These are phyloP conservation scores for Lipomyces spencermartinsiae DNA, from an alignment of 805 yeast species.

Conservation along the genomic window DNA sequence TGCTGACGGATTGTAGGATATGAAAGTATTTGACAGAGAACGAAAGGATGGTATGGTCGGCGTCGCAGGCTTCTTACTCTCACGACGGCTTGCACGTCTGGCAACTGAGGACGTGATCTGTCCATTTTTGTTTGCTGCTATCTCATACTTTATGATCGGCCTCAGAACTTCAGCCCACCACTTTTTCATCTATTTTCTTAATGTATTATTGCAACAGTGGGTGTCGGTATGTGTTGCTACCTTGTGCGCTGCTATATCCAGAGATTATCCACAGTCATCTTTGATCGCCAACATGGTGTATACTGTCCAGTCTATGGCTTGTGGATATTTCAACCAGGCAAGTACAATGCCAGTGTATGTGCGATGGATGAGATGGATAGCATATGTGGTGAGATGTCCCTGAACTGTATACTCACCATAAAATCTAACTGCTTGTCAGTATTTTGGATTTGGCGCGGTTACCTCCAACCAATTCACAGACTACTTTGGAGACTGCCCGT, in stretches of 20 bases:
- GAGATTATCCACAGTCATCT: slow-evolving; percentile 68
- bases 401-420: too few species aligned
- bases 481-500: slow-evolving; percentile 64
- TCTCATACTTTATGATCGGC: slow-evolving; percentile 82
- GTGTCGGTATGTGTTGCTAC: slow-evolving; percentile 63
- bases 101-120: slow-evolving; percentile 72
- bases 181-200: slow-evolving; percentile 69
- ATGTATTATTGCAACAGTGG: slow-evolving; percentile 61
- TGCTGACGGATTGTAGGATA: slow-evolving; percentile 46
- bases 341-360: slow-evolving; percentile 81
- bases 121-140: slow-evolving; percentile 61
- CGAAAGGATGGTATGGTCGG: slow-evolving; percentile 71
- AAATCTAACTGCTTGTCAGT: slow-evolving; percentile 42
- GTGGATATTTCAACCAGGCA: slow-evolving; percentile 81
- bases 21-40: slow-evolving; percentile 68
- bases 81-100: slow-evolving; percentile 69
- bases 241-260: slow-evolving; percentile 57
- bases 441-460: slow-evolving; percentile 78
- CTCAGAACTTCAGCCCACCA: slow-evolving; percentile 55
- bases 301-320: slow-evolving; percentile 76
- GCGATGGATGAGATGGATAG: slow-evolving; percentile 79
- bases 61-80: slow-evolving; percentile 67
- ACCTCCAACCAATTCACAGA: slow-evolving; percentile 69
- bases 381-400: slow-evolving; percentile 54
- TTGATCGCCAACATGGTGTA: slow-evolving; percentile 67